Conservation (phyloP, 345 rosid genomes). For the Pugionium dolabratum region DNA sequence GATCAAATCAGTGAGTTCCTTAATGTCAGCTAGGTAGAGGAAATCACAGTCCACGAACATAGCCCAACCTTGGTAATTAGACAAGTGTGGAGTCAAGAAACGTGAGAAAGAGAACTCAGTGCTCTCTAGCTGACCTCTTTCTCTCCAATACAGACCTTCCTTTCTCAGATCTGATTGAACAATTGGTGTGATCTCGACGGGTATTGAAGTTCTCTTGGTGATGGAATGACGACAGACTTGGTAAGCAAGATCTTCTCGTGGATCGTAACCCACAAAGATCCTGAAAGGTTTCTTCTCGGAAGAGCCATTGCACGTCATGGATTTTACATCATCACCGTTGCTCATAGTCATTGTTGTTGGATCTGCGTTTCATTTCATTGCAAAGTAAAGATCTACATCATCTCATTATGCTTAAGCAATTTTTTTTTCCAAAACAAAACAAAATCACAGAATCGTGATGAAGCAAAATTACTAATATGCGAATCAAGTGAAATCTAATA, state of each 20-base stretch:
- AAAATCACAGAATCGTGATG: neutral
- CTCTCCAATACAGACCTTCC: constrained; percentile 78
- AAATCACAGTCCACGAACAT: constrained; percentile 97
- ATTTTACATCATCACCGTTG: constrained; percentile 39
- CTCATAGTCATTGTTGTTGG: constrained; percentile 39
- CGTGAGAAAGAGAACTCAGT: constrained; percentile 94
- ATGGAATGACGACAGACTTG: constrained; percentile 81
- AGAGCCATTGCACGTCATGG: constrained; percentile 28
- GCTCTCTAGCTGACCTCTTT: constrained; percentile 81
- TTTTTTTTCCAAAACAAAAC: neutral
- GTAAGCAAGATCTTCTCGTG: constrained; percentile 80
- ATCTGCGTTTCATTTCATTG: constrained; percentile 7
- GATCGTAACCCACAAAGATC: constrained; percentile 95
- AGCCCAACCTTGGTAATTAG: constrained; percentile 88
- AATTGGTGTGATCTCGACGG: constrained; percentile 76
- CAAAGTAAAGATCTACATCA: neutral
- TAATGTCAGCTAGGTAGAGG: constrained; percentile 82
- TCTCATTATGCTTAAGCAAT: neutral
- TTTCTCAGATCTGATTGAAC: constrained; percentile 78
- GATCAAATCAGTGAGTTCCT: constrained; percentile 66
- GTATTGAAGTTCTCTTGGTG: constrained; percentile 73
- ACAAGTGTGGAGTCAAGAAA: constrained; percentile 83
- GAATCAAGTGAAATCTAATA: neutral
- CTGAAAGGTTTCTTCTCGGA: constrained; percentile 53
- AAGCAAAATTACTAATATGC: neutral